Evolutionary conservation across 768 basidiomycete species (phyloP).

Genomic region (Hebeloma cylindrosporum): DNA sequence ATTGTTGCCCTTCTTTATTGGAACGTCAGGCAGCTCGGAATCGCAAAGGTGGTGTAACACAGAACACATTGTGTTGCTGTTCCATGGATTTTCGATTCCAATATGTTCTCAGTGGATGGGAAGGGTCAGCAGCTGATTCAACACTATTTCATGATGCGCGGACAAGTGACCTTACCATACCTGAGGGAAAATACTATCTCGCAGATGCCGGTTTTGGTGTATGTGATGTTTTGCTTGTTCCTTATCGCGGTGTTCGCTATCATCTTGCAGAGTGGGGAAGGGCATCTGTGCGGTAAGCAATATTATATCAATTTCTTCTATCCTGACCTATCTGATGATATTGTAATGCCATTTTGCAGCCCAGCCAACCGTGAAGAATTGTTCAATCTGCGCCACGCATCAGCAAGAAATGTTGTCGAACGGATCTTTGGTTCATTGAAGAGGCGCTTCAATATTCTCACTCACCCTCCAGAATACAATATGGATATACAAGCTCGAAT

Average conservation of each 20-base stretch:
- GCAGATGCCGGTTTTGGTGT: slow-evolving; percentile 27
- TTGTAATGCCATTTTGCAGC: slow-evolving; percentile 18
- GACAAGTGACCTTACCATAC: slow-evolving; percentile 28
- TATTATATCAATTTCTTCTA: too few relatives aligned
- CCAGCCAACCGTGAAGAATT: slow-evolving; percentile 38
- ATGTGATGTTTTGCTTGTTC: slow-evolving; percentile 37
- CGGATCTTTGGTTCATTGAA: slow-evolving; percentile 40
- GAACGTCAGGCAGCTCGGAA: slow-evolving; percentile 23
- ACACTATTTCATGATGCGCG: slow-evolving; percentile 31
- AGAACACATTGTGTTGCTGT: slow-evolving; percentile 38
- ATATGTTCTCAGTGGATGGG: slow-evolving; percentile 41
- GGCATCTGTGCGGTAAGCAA: slow-evolving; percentile 20
- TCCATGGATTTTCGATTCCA: slow-evolving; percentile 34
- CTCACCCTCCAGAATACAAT: slow-evolving; percentile 15
- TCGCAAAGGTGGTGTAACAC: slow-evolving; percentile 35
- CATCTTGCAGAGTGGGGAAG: slow-evolving; percentile 39
- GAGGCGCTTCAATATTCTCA: slow-evolving; percentile 20
- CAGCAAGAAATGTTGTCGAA: slow-evolving; percentile 38
- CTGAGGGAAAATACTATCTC: slow-evolving; percentile 32
- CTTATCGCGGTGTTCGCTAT: slow-evolving; percentile 37
- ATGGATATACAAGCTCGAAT: slow-evolving; percentile 21
- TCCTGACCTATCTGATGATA: slow-evolving; percentile 3
- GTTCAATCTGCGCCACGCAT: slow-evolving; percentile 42
- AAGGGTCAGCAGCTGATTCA: slow-evolving; percentile 39
- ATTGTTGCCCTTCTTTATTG: slow-evolving; percentile 15